Percentiles rank a stretch among this genome's conserved stretches.
Evolutionary conservation across 768 basidiomycete species (phyloP).

Genomic region (Termitomyces sp.): DNA sequence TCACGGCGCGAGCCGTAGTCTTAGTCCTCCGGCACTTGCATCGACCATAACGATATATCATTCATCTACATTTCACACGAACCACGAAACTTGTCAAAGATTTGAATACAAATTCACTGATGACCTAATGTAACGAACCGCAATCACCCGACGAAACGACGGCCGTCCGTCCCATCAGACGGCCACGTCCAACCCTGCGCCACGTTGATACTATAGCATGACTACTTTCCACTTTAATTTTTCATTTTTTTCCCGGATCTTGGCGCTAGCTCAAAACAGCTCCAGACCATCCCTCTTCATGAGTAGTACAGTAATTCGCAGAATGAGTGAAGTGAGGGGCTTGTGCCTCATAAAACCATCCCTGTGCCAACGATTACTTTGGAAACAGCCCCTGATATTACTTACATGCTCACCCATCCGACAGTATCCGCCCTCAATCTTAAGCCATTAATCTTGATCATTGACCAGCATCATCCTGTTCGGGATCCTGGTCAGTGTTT

Average conservation of each 20-base stretch:
- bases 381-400: too few species aligned
- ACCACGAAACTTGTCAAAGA: too few species aligned
- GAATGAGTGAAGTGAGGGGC: background rate
- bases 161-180: background rate
- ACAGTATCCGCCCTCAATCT: too few species aligned
- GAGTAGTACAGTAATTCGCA: background rate
- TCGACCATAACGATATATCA: background rate
- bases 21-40: background rate
- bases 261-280: background rate
- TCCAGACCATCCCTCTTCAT: background rate
- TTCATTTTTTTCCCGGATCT: background rate
- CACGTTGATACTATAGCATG: background rate
- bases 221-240: background rate
- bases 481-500: too few species aligned
- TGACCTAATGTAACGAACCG: background rate
- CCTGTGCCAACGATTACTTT: background rate
- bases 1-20: too few species aligned
- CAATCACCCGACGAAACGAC: background rate
- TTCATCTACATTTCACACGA: background rate
- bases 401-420: too few species aligned
- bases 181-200: background rate
- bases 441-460: too few species aligned
- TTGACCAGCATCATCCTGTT: too few species aligned
- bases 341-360: background rate
- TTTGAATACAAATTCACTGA: background rate